A percentile compares a stretch with the other conserved stretches of the same genome.
These are phyloP conservation scores for Sclerotiophoma versabilis DNA, from an alignment of 2,329 filamentous ascomycete species.

Conservation along the genomic window DNA sequence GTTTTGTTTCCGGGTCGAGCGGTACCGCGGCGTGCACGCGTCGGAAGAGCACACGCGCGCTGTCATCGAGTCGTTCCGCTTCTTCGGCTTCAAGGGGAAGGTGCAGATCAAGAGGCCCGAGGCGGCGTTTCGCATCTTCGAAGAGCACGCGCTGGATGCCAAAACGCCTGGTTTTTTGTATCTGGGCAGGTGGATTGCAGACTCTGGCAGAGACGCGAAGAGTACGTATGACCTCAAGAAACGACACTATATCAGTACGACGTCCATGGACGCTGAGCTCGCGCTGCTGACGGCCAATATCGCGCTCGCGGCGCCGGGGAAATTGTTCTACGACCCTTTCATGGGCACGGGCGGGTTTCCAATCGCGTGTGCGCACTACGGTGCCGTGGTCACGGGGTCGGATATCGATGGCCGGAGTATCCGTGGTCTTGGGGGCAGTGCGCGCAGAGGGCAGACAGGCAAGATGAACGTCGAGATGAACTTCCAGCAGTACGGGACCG, in stretches of 20 bases:
- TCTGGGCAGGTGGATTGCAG: slow-evolving; percentile 75
- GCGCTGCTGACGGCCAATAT: slow-evolving; percentile 92
- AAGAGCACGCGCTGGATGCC: slow-evolving; percentile 72
- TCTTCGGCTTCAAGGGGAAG: slow-evolving; percentile 77
- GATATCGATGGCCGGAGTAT: slow-evolving; percentile 95
- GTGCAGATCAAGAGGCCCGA: slow-evolving; percentile 76
- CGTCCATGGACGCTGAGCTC: slow-evolving; percentile 95
- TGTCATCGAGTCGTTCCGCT: slow-evolving; percentile 83
- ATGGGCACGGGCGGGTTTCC: slow-evolving; percentile 95
- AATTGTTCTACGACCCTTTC: slow-evolving; percentile 92
- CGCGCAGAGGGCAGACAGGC: slow-evolving; percentile 49
- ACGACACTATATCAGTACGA: slow-evolving; percentile 90
- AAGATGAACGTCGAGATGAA: slow-evolving; percentile 69
- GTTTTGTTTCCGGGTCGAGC: slow-evolving; percentile 86
- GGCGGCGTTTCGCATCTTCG: slow-evolving; percentile 79
- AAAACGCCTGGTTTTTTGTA: slow-evolving; percentile 65
- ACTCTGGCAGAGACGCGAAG: slow-evolving; percentile 71
- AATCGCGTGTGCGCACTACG: slow-evolving; percentile 88
- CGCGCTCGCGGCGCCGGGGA: slow-evolving; percentile 80
- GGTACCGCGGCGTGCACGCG: slow-evolving; percentile 77
- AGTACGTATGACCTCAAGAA: slow-evolving; percentile 90
- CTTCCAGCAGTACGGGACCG: slow-evolving; percentile 81
- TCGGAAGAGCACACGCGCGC: slow-evolving; percentile 65
- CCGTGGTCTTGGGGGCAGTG: slow-evolving; percentile 66
- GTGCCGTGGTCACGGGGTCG: slow-evolving; percentile 81